phyloP scores from a whole-genome alignment of 75 land plant species.

The Cryptomeria japonica region DNA sequence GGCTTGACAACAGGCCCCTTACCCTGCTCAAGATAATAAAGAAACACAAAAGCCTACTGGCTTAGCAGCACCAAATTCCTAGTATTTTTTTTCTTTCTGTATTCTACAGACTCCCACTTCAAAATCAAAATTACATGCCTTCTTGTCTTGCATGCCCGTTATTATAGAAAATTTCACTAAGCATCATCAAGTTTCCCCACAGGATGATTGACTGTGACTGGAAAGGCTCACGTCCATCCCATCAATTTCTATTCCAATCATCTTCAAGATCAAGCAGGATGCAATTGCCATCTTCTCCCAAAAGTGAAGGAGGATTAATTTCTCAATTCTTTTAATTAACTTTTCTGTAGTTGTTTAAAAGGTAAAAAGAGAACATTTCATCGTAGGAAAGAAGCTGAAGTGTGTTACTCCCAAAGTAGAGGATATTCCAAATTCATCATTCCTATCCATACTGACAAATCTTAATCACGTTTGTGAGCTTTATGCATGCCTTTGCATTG shows the following conservation, averaged over 20 bases:
- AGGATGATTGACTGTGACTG: background rate
- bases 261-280: background rate
- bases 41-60: background rate
- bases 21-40: background rate
- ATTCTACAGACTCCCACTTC: background rate
- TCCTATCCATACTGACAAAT: too few species aligned
- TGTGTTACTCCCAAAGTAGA: too few species aligned
- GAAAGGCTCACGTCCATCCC: background rate
- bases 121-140: background rate
- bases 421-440: too few species aligned
- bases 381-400: too few species aligned
- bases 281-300: background rate
- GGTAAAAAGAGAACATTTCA: too few species aligned
- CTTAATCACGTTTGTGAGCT: too few species aligned
- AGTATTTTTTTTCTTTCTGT: background rate
- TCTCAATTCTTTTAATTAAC: too few species aligned
- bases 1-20: background rate
- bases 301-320: too few species aligned
- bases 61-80: background rate
- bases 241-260: background rate
- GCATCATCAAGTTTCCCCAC: background rate
- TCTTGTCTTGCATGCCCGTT: background rate
- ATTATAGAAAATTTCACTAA: background rate
- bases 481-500: too few species aligned
- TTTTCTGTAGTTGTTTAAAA: too few species aligned